Conservation (phyloP, 1,284 basidiomycete species). For the Moesziomyces sp. region DNA sequence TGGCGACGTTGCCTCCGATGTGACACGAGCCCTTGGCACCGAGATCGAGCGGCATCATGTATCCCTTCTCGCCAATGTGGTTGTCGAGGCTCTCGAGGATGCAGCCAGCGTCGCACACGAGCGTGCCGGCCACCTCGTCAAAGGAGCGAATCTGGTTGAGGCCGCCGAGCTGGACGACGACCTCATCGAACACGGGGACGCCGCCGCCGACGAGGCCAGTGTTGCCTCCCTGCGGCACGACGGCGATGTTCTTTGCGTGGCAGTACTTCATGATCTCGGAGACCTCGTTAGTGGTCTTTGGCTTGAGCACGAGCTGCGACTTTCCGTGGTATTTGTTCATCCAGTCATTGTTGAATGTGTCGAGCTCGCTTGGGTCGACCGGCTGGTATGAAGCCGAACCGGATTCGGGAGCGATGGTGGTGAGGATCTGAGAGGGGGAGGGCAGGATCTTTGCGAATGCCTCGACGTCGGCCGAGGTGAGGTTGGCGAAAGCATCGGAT, state of each 20-base stretch:
- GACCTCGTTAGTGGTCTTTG: slow-evolving; percentile 87
- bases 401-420: slow-evolving; percentile 69
- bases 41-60: slow-evolving; percentile 97
- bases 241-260: slow-evolving; percentile 68
- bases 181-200: slow-evolving; percentile 88
- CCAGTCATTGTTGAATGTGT: slow-evolving; percentile 91
- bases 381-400: slow-evolving; percentile 34
- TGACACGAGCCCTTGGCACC: slow-evolving; percentile 99
- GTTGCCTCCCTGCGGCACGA: slow-evolving; percentile 98
- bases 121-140: slow-evolving; percentile 76
- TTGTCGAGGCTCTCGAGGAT: slow-evolving; percentile 91
- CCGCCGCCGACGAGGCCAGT: slow-evolving; percentile 97
- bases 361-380: slow-evolving; percentile 75
- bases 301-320: slow-evolving; percentile 86
- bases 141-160: slow-evolving; percentile 89
- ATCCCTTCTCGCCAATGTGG: slow-evolving; percentile 84
- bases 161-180: slow-evolving; percentile 84
- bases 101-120: slow-evolving; percentile 84
- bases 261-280: slow-evolving; percentile 74
- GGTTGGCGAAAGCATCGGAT: slow-evolving; percentile 69
- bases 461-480: slow-evolving; percentile 70
- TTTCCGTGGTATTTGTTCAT: slow-evolving; percentile 93
- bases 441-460: slow-evolving; percentile 70
- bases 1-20: slow-evolving; percentile 96
- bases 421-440: slow-evolving; percentile 70